Conservation (phyloP, 2,329 filamentous ascomycete genomes). For the Exophiala sideris region DNA sequence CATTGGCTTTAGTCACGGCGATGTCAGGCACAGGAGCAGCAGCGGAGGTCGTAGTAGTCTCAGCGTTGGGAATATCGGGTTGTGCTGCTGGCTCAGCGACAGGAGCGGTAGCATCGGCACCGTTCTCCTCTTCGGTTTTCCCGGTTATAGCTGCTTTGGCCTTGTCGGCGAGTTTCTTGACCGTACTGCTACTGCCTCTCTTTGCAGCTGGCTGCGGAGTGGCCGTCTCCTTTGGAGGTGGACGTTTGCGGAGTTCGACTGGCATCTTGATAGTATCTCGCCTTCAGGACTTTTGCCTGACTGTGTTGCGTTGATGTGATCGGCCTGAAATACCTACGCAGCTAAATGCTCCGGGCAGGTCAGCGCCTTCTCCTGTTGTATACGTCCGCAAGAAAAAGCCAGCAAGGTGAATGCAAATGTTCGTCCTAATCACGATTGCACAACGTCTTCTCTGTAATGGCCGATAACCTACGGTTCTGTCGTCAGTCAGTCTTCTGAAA, state of each 20-base stretch:
- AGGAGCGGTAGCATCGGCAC: neutral
- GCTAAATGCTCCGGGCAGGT: no score
- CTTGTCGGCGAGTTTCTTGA: conserved; percentile 34
- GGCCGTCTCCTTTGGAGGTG: conserved; percentile 49
- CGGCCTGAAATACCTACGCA: no score
- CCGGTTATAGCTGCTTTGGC: conserved; percentile 27
- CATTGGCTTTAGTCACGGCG: conserved; percentile 17
- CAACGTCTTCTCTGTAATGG: no score
- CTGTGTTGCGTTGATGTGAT: no score
- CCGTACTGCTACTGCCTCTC: conserved; percentile 40
- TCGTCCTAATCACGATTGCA: no score
- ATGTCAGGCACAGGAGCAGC: conserved; percentile 29
- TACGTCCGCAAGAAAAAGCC: no score
- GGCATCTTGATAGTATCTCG: conserved; percentile 25
- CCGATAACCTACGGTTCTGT: no score
- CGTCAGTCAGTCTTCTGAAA: no score
- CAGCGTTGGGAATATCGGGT: conserved; percentile 29
- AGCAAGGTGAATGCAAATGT: no score
- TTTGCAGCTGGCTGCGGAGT: conserved; percentile 47
- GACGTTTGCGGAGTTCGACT: conserved; percentile 63
- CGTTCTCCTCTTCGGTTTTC: conserved; percentile 1
- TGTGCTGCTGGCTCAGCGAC: conserved; percentile 14
- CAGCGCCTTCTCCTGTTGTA: no score
- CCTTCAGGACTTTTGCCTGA: neutral
- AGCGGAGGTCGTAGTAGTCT: conserved; percentile 25